phyloP scores from a whole-genome alignment of 768 basidiomycete genomes.

The Inosperma sp. region DNA sequence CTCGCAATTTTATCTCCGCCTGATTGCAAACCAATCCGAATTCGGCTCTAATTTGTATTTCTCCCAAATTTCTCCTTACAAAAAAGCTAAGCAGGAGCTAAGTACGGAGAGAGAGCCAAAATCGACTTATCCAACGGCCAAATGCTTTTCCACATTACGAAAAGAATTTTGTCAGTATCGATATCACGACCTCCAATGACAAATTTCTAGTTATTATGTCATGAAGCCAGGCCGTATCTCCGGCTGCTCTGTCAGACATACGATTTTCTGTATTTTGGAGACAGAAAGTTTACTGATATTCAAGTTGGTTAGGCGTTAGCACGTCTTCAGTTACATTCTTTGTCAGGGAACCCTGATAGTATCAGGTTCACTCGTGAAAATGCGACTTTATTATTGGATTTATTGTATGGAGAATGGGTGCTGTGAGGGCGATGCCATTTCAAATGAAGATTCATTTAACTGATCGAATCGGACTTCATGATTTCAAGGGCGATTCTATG shows the following conservation, averaged over 20 bases:
- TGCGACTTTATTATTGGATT: slow-evolving; percentile 92
- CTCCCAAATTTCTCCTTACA: neutral
- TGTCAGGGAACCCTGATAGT: too few relatives aligned
- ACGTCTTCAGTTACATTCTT: too few relatives aligned
- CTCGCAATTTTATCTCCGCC: too few relatives aligned
- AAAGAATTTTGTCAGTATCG: slow-evolving; percentile 93
- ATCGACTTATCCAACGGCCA: slow-evolving; percentile 75
- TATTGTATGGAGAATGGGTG: slow-evolving; percentile 84
- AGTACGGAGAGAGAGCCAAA: slow-evolving; percentile 59
- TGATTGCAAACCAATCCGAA: too few relatives aligned
- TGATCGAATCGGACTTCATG: slow-evolving; percentile 90
- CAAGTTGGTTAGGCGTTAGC: slow-evolving; percentile 50
- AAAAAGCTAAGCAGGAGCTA: too few relatives aligned
- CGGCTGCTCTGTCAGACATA: slow-evolving; percentile 68
- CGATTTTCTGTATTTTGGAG: slow-evolving; percentile 96
- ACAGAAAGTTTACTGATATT: slow-evolving; percentile 98
- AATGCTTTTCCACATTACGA: slow-evolving; percentile 74
- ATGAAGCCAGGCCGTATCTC: too few relatives aligned
- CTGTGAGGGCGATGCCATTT: slow-evolving; percentile 41
- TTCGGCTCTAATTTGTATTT: too few relatives aligned
- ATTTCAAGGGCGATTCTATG: slow-evolving; percentile 73
- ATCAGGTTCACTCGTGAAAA: slow-evolving; percentile 82
- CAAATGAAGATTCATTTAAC: slow-evolving; percentile 79
- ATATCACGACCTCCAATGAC: slow-evolving; percentile 76
- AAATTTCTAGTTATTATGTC: slow-evolving; percentile 83